These are phyloP conservation scores for Kodamaea nitidulidarum DNA, from an alignment of 805 yeast genomes.

Conservation along the genomic window DNA sequence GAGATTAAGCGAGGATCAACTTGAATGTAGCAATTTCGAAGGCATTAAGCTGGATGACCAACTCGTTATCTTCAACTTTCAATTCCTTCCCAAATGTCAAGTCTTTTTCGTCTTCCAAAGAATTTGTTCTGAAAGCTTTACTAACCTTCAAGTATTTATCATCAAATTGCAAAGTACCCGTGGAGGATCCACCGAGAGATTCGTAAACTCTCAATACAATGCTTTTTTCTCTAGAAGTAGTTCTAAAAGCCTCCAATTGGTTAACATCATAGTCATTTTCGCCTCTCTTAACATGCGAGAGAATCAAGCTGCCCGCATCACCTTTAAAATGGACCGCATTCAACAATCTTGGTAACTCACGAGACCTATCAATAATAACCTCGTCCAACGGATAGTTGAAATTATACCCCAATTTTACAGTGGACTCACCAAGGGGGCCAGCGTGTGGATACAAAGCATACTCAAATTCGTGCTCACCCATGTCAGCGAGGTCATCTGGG, in stretches of 20 bases:
- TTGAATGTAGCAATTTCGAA: slow-evolving; percentile 74
- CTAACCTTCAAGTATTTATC: slow-evolving; percentile 35
- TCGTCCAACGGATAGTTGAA: slow-evolving; percentile 57
- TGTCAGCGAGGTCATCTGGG: slow-evolving; percentile 93
- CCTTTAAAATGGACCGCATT: slow-evolving; percentile 16
- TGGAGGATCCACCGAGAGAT: slow-evolving; percentile 74
- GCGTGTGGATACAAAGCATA: slow-evolving; percentile 83
- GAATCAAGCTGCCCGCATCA: slow-evolving; percentile 54
- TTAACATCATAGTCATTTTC: slow-evolving; percentile 70
- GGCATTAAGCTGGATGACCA: slow-evolving; percentile 52
- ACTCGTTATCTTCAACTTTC: slow-evolving; percentile 34
- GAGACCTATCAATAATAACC: slow-evolving; percentile 12
- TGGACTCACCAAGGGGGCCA: slow-evolving; percentile 59
- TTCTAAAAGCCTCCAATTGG: slow-evolving; percentile 42
- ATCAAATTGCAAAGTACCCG: slow-evolving; percentile 46
- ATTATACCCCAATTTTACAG: slow-evolving; percentile 72
- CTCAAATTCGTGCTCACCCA: slow-evolving; percentile 79
- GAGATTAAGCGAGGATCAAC: slow-evolving; percentile 32
- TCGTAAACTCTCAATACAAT: slow-evolving; percentile 79
- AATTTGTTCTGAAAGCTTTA: slow-evolving; percentile 52
- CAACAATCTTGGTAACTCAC: slow-evolving; percentile 14
- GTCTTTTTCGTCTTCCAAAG: slow-evolving; percentile 51
- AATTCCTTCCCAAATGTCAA: slow-evolving; percentile 21
- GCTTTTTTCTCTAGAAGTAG: slow-evolving; percentile 41
- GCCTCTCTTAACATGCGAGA: slow-evolving; percentile 80